Evolutionary conservation across 2,329 filamentous ascomycete species (phyloP), one percentile per base, ranked within the genome.

Genomic region (Aspergillus sp.): DNA sequence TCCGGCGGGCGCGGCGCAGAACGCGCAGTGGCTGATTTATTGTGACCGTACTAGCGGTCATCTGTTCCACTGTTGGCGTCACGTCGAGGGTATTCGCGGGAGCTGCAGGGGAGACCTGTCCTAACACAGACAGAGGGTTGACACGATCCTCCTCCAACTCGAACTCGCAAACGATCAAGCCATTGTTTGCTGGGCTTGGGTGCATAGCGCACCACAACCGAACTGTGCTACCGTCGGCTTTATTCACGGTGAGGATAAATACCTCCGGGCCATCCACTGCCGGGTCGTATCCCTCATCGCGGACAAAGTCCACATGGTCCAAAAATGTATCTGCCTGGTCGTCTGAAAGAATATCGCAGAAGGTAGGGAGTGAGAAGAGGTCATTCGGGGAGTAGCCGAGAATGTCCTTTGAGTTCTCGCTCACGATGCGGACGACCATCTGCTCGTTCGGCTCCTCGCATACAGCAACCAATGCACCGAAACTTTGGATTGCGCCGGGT

Each of bases 171-270:
- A 96, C 89, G 26, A 96, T 79, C 22, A 93, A 73, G 45, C 90
- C 84, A 0, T 85, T 83, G 61, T 91, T 85, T 1, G 79, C 75
- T 1, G 87, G 81, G 51, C 87, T 89, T 56, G 90, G 83, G 67
- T 96, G 92, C 64, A 95, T 87, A 7, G 91, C 91, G 71, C 91
- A 96, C 92, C 92, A 96, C 2, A 96, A 76, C 68, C 93, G 95
- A 53, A 83, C 79, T 4, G 79, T 80, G 58, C 80, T 79, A 39
- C 78, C 70, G 24, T 81, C 78, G 0, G 85, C 82, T 0, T 80
- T 74, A n/a, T 84, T 84, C 44, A 96, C 81, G 0, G 89, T 87
- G 49, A 96, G 74, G 48, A 89, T 90, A 64, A 96, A 95, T 3
- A 96, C 90, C 66, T 96, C 91, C 0, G 91, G 91, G 0, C 91